Conservation (phyloP, 2,329 filamentous ascomycete genomes). For the Aspergillus bombycis region DNA sequence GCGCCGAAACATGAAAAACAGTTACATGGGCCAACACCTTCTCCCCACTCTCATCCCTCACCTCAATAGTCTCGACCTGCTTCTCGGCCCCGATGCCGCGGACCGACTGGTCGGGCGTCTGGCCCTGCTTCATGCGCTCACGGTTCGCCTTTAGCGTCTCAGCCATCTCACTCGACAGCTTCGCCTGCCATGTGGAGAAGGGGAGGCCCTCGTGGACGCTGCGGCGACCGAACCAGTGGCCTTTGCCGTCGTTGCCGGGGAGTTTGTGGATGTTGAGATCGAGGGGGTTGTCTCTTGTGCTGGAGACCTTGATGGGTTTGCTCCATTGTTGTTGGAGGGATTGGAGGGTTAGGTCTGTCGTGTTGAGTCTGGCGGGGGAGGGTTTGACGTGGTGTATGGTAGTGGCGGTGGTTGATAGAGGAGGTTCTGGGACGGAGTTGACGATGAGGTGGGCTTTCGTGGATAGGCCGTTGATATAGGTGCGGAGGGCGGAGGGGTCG, state of each 20-base stretch:
- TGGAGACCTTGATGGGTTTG: constrained; percentile 69
- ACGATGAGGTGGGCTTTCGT: constrained; percentile 69
- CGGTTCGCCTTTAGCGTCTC: constrained; percentile 74
- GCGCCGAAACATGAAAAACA: constrained; percentile 85
- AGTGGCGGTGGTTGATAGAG: constrained; percentile 34
- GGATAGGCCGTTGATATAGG: constrained; percentile 65
- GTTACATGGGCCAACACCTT: constrained; percentile 30
- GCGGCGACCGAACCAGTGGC: constrained; percentile 84
- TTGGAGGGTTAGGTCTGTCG: constrained; percentile 56
- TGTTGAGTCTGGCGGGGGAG: constrained; percentile 54
- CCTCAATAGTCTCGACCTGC: constrained; percentile 65
- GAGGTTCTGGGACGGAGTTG: constrained; percentile 71
- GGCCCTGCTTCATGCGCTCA: constrained; percentile 66
- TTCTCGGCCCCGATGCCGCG: constrained; percentile 84
- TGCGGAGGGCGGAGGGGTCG: constrained; percentile 51
- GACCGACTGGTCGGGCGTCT: constrained; percentile 74
- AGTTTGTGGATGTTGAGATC: constrained; percentile 81
- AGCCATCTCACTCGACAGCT: constrained; percentile 76
- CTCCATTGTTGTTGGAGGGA: constrained; percentile 79
- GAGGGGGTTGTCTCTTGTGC: constrained; percentile 72
- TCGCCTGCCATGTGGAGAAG: constrained; percentile 77
- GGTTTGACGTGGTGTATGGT: constrained; percentile 49
- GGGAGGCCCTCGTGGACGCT: constrained; percentile 79
- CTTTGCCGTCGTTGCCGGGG: constrained; percentile 75
- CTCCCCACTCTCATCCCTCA: constrained; percentile 49